phyloP scores from a whole-genome alignment of 345 rosid genomes.

The Eutrema heterophyllum region DNA sequence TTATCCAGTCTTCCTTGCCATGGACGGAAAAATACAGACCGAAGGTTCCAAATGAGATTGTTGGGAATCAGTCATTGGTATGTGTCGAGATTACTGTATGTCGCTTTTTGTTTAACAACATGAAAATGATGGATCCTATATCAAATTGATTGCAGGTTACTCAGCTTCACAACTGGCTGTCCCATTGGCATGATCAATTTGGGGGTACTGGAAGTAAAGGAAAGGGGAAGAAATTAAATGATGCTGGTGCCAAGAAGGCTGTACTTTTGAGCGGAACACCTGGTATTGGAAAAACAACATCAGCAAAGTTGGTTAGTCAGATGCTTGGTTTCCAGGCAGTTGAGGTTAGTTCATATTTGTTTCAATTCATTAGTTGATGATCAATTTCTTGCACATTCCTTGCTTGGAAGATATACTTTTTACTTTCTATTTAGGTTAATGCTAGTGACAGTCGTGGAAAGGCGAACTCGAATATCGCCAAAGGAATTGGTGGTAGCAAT shows the following conservation, averaged over 20 bases:
- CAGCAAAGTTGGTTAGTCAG: conserved; percentile 85
- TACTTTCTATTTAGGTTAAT: conserved; percentile 55
- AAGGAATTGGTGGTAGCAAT: conserved; percentile 96
- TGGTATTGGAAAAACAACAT: conserved; percentile 94
- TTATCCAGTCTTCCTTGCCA: conserved; percentile 44
- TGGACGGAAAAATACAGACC: conserved; percentile 96
- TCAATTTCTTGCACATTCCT: conserved; percentile 14
- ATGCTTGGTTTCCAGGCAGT: conserved; percentile 92
- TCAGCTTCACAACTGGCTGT: conserved; percentile 86
- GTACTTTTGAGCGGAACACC: conserved; percentile 90
- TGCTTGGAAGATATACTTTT: neutral
- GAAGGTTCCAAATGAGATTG: conserved; percentile 73
- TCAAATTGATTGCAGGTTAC: conserved; percentile 53
- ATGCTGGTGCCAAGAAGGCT: conserved; percentile 71
- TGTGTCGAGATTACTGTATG: neutral
- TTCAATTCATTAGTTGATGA: neutral
- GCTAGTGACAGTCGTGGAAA: conserved; percentile 99
- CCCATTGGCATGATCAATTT: conserved; percentile 72
- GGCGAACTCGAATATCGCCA: conserved; percentile 70
- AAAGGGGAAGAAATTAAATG: conserved; percentile 72
- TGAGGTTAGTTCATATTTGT: conserved; percentile 51
- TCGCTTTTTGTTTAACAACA: neutral
- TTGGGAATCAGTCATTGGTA: conserved; percentile 92
- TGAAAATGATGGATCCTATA: conserved; percentile 17
- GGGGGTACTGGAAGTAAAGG: conserved; percentile 59